Evolutionary conservation across 768 basidiomycete genomes (phyloP).

Genomic region (Hericium erinaceus): DNA sequence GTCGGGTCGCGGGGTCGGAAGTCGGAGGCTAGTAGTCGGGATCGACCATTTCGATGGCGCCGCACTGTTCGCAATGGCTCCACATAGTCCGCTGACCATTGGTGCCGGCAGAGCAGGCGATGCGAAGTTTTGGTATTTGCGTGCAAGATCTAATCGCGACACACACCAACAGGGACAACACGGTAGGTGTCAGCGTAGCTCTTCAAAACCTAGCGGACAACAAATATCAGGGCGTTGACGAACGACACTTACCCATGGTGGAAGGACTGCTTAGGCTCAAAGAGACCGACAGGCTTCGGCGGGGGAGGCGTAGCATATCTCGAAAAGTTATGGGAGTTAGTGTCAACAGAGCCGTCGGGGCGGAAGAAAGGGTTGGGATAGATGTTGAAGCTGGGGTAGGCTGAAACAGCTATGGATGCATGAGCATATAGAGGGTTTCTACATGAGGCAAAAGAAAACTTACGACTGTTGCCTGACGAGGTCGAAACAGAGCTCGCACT

Average conservation of each 20-base stretch:
- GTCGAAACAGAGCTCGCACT: constrained; percentile 49
- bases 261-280: constrained; percentile 54
- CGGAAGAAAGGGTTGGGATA: constrained; percentile 23
- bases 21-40: constrained; percentile 34
- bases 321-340: constrained; percentile 29
- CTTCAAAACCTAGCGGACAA: not conserved
- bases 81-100: constrained; percentile 76
- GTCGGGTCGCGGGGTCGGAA: too few species aligned
- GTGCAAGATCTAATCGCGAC: constrained; percentile 46
- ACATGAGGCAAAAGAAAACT: too few species aligned
- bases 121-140: constrained; percentile 75
- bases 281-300: constrained; percentile 44
- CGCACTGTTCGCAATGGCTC: constrained; percentile 83
- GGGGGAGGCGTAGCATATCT: constrained; percentile 26
- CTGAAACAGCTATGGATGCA: constrained; percentile 20
- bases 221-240: not conserved
- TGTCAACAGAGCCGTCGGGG: constrained; percentile 31
- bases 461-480: constrained; percentile 28
- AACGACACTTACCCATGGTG: constrained; percentile 60
- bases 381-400: constrained; percentile 56
- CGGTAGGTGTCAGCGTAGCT: constrained; percentile 9
- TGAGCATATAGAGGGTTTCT: constrained; percentile 22
- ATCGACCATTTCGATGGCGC: constrained; percentile 84
- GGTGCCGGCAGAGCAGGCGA: constrained; percentile 63
- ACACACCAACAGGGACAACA: constrained; percentile 1